phyloP scores from a whole-genome alignment of 1,284 basidiomycete genomes.

The Limonomyces culmigenus region DNA sequence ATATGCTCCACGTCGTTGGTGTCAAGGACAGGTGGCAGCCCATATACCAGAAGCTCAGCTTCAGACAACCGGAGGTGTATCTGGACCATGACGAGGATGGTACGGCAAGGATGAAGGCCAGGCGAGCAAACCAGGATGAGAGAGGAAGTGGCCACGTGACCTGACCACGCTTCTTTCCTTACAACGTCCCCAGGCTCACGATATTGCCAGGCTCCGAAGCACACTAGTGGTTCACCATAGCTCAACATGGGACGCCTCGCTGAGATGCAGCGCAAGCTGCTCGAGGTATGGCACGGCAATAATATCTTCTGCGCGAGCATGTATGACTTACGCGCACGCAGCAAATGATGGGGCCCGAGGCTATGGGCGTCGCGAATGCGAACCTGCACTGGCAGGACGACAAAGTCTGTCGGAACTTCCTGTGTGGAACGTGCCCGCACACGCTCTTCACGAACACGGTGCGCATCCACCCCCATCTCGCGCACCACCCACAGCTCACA shows the following conservation, averaged over 20 bases:
- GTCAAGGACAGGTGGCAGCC: too few relatives aligned
- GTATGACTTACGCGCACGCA: constrained; percentile 15
- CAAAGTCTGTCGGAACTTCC: constrained; percentile 98
- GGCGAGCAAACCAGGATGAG: too few relatives aligned
- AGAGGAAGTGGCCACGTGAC: too few relatives aligned
- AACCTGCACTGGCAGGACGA: constrained; percentile 93
- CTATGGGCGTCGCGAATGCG: constrained; percentile 86
- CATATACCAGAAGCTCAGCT: too few relatives aligned
- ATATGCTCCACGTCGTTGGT: too few relatives aligned
- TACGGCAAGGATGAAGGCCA: too few relatives aligned
- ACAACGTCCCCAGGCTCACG: too few relatives aligned
- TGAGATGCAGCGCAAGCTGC: constrained; percentile 85
- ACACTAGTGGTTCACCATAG: not conserved
- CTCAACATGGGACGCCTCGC: constrained; percentile 65
- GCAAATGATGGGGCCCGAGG: constrained; percentile 99
- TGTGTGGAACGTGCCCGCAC: constrained; percentile 97
- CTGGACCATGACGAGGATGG: constrained; percentile 19
- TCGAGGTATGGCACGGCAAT: constrained; percentile 42
- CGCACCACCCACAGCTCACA: not conserved
- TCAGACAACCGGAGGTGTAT: too few relatives aligned
- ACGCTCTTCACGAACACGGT: constrained; percentile 97
- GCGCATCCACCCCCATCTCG: constrained; percentile 17
- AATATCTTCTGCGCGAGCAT: constrained; percentile 2
- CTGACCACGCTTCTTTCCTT: too few relatives aligned
- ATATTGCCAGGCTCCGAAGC: too few relatives aligned